These are phyloP conservation scores for Mucuna pruriens DNA, from an alignment of 306 rosid species.

Conservation along the genomic window DNA sequence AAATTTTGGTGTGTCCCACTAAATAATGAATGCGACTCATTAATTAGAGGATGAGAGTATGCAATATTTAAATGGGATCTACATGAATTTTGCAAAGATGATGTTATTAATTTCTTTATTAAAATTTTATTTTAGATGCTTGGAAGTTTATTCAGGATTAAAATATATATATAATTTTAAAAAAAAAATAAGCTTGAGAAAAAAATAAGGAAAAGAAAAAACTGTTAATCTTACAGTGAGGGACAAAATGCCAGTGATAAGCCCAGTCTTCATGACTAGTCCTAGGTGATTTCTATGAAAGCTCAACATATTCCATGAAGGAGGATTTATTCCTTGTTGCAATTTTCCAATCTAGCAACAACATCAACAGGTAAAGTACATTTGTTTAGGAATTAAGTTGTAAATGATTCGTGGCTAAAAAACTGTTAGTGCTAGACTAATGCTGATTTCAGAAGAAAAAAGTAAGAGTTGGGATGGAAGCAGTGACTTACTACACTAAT, in stretches of 20 bases:
- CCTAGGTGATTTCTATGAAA: conserved; percentile 65
- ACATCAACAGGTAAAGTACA: neutral
- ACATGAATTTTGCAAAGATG: neutral
- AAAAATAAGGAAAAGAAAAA: neutral
- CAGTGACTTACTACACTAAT: conserved; percentile 68
- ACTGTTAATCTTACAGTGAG: conserved; percentile 75
- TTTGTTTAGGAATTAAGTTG: conserved; percentile 13
- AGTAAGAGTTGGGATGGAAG: neutral
- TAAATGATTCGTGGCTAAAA: neutral
- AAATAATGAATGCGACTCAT: neutral
- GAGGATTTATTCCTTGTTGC: conserved; percentile 84
- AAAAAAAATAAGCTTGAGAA: neutral
- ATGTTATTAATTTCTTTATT: neutral
- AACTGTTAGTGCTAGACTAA: neutral
- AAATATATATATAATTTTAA: neutral
- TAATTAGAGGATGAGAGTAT: neutral
- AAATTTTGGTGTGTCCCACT: neutral
- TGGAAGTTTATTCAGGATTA: neutral
- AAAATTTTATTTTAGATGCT: neutral
- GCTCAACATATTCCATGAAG: conserved; percentile 76
- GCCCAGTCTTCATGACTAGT: conserved; percentile 75
- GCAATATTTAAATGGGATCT: too few species aligned
- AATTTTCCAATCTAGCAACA: conserved; percentile 83
- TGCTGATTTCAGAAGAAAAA: conserved; percentile 1
- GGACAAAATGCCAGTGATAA: conserved; percentile 89